Conservation (phyloP, 2,329 filamentous ascomycete species). For the Alternaria atra region DNA sequence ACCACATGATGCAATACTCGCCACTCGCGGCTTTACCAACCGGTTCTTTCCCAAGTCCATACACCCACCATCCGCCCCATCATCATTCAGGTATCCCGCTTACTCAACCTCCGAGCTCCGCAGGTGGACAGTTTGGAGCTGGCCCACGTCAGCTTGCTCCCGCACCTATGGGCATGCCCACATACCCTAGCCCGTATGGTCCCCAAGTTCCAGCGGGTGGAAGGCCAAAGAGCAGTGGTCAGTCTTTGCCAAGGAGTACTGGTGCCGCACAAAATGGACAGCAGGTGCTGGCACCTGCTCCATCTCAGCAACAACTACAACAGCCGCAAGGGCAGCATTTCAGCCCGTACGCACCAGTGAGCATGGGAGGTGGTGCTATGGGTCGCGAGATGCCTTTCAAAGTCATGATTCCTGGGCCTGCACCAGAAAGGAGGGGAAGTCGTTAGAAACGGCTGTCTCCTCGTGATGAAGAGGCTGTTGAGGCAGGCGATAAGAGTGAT, state of each 20-base stretch:
- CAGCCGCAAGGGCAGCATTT: slow-evolving; percentile 24
- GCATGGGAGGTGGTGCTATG: slow-evolving; percentile 16
- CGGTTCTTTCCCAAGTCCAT: slow-evolving; percentile 23
- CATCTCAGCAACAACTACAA: slow-evolving; percentile 22
- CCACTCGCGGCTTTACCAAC: slow-evolving; percentile 39
- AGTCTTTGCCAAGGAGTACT: slow-evolving; percentile 14
- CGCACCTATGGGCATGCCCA: slow-evolving; percentile 31
- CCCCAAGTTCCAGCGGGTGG: slow-evolving; percentile 33
- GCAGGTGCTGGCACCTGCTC: slow-evolving; percentile 43
- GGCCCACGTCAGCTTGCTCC: slow-evolving; percentile 35
- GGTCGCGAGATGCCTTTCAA: slow-evolving; percentile 41
- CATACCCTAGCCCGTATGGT: slow-evolving; percentile 44
- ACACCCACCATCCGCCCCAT: slow-evolving; percentile 20
- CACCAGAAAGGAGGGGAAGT: slow-evolving; percentile 38
- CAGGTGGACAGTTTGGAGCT: slow-evolving; percentile 12
- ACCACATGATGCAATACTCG: slow-evolving; percentile 38
- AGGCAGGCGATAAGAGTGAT: slow-evolving; percentile 2
- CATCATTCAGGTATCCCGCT: slow-evolving; percentile 20
- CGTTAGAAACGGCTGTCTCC: slow-evolving; percentile 34
- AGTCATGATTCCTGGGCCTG: slow-evolving; percentile 41
- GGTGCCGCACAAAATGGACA: slow-evolving; percentile 28
- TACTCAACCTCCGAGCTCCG: slow-evolving; percentile 22
- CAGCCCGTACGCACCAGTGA: slow-evolving; percentile 38
- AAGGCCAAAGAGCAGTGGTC: slow-evolving; percentile 35
- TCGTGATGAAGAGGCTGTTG: not conserved